phyloP scores from a whole-genome alignment of 139 green algal genomes.

The Chloropicon primus region DNA sequence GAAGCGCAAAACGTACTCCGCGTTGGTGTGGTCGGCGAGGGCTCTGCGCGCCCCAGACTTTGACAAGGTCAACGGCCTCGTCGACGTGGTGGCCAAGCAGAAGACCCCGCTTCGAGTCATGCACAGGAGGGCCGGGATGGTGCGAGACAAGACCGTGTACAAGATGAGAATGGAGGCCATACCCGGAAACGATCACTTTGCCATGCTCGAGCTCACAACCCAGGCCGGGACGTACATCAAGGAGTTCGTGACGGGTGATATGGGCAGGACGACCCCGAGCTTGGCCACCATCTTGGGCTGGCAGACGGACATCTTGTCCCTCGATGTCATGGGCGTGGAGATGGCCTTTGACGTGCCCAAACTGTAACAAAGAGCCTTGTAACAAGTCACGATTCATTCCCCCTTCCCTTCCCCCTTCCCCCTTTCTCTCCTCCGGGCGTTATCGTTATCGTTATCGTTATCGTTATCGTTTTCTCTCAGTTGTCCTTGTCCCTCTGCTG shows the following conservation, averaged over 20 bases:
- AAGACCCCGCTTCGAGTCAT: conserved; percentile 70
- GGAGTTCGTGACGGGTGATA: conserved; percentile 80
- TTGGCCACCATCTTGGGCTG: conserved; percentile 32
- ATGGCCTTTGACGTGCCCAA: conserved; percentile 34
- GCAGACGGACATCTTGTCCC: conserved; percentile 30
- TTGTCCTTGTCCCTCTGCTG: no score
- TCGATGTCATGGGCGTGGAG: conserved; percentile 40
- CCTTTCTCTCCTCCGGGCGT: no score
- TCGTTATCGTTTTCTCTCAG: no score
- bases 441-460: no score
- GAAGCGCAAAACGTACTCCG: background rate
- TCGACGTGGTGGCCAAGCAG: conserved; percentile 51
- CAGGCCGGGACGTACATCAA: conserved; percentile 81
- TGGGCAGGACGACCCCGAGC: conserved; percentile 52
- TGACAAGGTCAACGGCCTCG: conserved; percentile 20
- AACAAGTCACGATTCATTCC: no score
- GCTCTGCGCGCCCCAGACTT: conserved; percentile 22
- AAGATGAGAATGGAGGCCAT: conserved; percentile 19
- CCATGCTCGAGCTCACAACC: conserved; percentile 50
- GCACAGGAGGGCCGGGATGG: conserved; percentile 57
- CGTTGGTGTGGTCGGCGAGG: conserved; percentile 35
- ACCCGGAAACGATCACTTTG: conserved; percentile 20
- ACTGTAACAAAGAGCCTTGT: no score
- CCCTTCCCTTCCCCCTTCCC: no score
- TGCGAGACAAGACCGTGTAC: conserved; percentile 27